Evolutionary conservation across 2,329 filamentous ascomycete species (phyloP).

Genomic region (Aspergillus ustus): DNA sequence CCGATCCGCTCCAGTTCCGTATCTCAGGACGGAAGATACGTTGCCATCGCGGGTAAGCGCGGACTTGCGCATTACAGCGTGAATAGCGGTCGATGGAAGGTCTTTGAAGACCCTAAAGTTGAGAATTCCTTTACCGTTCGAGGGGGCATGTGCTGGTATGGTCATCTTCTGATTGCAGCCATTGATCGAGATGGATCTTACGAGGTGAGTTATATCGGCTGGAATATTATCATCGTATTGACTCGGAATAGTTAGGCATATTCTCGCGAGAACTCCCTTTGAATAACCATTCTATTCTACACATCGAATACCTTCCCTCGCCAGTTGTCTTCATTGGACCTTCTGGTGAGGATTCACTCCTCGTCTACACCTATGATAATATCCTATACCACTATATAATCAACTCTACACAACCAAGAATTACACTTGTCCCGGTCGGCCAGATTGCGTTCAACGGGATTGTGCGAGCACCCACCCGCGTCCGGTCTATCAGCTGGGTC

Average conservation of each 20-base stretch:
- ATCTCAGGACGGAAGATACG: constrained; percentile 89
- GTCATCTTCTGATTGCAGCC: constrained; percentile 90
- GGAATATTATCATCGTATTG: not conserved
- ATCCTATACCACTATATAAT: constrained; percentile 94
- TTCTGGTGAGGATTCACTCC: constrained; percentile 88
- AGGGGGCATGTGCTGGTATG: constrained; percentile 98
- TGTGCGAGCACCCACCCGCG: constrained; percentile 87
- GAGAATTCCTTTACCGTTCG: constrained; percentile 92
- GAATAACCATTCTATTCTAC: constrained; percentile 72
- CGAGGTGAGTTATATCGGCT: constrained; percentile 56
- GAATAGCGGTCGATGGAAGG: constrained; percentile 93
- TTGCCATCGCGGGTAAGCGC: constrained; percentile 91
- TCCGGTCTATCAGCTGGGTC: constrained; percentile 94
- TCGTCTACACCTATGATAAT: constrained; percentile 98
- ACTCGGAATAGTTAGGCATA: constrained; percentile 67
- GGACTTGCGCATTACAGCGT: constrained; percentile 96
- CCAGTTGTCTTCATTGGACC: constrained; percentile 89
- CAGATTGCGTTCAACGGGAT: constrained; percentile 98
- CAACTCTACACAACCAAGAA: constrained; percentile 68
- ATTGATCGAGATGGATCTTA: constrained; percentile 84
- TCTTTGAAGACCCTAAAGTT: constrained; percentile 76
- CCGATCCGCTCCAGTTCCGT: constrained; percentile 86
- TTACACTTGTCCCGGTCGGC: constrained; percentile 88
- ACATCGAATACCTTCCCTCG: constrained; percentile 76
- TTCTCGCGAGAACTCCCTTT: constrained; percentile 86